Conservation (phyloP, 2,329 filamentous ascomycete species). For the Teratosphaeria destructans region DNA sequence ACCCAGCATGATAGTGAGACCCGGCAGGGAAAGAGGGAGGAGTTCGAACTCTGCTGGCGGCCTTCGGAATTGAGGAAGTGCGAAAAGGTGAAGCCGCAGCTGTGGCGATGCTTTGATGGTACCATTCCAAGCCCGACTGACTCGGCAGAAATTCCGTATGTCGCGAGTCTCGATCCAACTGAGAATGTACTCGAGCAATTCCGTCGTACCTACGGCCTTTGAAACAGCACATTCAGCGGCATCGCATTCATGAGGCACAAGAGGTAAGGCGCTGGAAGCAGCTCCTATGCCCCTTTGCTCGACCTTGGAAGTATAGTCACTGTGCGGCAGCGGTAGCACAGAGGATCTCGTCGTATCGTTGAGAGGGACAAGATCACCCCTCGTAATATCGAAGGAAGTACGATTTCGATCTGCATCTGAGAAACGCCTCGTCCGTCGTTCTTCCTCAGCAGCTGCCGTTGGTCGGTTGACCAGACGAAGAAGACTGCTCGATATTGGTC, state of each 20-base stretch:
- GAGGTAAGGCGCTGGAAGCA: not conserved
- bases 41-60: slow-evolving; percentile 13
- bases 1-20: slow-evolving; percentile 12
- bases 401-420: slow-evolving; percentile 1
- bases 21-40: slow-evolving; percentile 13
- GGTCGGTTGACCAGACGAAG: not conserved
- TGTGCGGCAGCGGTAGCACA: not conserved
- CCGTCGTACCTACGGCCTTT: slow-evolving; percentile 14
- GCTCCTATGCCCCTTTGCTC: not conserved
- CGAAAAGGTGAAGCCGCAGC: slow-evolving; percentile 17
- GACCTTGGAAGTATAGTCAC: not conserved
- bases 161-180: slow-evolving; percentile 10
- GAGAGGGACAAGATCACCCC: not conserved
- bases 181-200: slow-evolving; percentile 17
- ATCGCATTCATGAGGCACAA: slow-evolving; percentile 5
- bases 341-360: not conserved
- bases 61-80: slow-evolving; percentile 11
- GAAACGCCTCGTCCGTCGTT: not conserved
- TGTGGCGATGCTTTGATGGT: slow-evolving; percentile 11
- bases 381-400: not conserved
- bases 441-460: not conserved
- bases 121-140: slow-evolving; percentile 10
- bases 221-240: slow-evolving; percentile 10
- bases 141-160: slow-evolving; percentile 10
- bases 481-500: not conserved